Base-by-base conservation (phyloP, 176 grass and related monocot species). In the Carex pumila region DNA sequence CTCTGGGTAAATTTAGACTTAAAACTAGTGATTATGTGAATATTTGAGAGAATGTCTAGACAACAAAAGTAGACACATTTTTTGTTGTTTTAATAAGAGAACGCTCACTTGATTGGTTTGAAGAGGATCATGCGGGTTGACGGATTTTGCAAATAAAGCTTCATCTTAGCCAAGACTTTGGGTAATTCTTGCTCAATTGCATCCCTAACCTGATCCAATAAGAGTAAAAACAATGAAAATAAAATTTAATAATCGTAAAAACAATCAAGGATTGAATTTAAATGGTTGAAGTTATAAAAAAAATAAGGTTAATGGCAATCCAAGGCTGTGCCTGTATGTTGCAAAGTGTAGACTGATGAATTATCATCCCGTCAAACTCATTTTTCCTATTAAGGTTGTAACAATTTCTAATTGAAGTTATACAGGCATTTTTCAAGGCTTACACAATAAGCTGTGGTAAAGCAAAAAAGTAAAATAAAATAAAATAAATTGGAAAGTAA, bases 91-190 rank as follows among this genome's bases (percentile, higher is more conserved):
- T 49, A 49, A 12, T 49, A 81, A 34, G 41, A 25, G 75, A 64
- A 71, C 72, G 30, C 86, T 94, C 87, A 98, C 95, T 92, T 96
- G 83, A 99, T 99, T 15, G 97, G 91, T 89, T 99, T 99, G 84
- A 99, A 99, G 79, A 96, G 87, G 84, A 99, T 99, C 90, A 96
- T 85, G 50, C 97, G 87, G 19, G 93, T 99, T 56, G 97, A 96
- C 31, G 85, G 91, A 80, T 99, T 99, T 90, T 96, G 93, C 81
- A 99, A 87, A 92, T 99, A 99, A 76, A 99, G 74, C 84, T 87
- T 99, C 97, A 99, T 90, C 86, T 91, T 92, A 59, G 67, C 58
- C 91, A 94, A 91, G 77, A 92, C 85, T 82, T 91, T 88, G 15
- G 97, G 93, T 81, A 99, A 73, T 43, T 94, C 97, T 92, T 99